Percentiles rank a stretch among this genome's conserved stretches.
These are phyloP conservation scores for Xylariales sp. DNA, from an alignment of 2,329 filamentous ascomycete species.

Conservation along the genomic window DNA sequence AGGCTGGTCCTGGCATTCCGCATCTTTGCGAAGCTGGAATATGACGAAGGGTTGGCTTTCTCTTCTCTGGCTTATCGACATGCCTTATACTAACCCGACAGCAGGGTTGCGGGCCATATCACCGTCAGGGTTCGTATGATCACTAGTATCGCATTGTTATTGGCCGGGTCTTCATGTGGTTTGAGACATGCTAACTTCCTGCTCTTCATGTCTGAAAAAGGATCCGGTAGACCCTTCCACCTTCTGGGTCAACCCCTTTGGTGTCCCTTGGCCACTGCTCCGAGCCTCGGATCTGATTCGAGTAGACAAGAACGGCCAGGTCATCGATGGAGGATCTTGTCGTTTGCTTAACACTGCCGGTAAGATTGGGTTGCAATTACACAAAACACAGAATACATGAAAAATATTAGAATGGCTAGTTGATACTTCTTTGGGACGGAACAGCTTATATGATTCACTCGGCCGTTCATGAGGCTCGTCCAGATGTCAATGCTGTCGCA, in stretches of 20 bases:
- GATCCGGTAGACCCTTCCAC: slow-evolving; percentile 55
- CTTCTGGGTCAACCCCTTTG: slow-evolving; percentile 67
- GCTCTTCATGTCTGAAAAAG: too few relatives aligned
- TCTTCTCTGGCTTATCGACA: too few relatives aligned
- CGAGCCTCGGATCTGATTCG: slow-evolving; percentile 64
- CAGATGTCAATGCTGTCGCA: slow-evolving; percentile 49
- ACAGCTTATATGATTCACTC: slow-evolving; percentile 44
- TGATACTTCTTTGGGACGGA: too few relatives aligned
- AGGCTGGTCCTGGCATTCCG: slow-evolving; percentile 52
- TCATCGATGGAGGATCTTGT: slow-evolving; percentile 57
- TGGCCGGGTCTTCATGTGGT: background rate
- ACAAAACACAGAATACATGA: too few relatives aligned
- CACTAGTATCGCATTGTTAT: background rate
- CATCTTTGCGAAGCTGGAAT: slow-evolving; percentile 53
- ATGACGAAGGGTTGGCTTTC: slow-evolving; percentile 44
- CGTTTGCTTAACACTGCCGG: slow-evolving; percentile 27
- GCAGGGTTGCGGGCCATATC: slow-evolving; percentile 56
- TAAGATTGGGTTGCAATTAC: too few relatives aligned
- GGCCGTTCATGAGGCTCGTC: slow-evolving; percentile 49
- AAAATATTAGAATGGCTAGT: too few relatives aligned
- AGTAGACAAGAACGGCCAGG: slow-evolving; percentile 55
- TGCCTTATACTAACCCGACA: background rate
- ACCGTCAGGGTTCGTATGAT: slow-evolving; percentile 39
- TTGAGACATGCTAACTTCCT: too few relatives aligned
- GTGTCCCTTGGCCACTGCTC: slow-evolving; percentile 57